Evolutionary conservation across 2,329 filamentous ascomycete genomes (phyloP).

Genomic region (Didymella keratinophila): DNA sequence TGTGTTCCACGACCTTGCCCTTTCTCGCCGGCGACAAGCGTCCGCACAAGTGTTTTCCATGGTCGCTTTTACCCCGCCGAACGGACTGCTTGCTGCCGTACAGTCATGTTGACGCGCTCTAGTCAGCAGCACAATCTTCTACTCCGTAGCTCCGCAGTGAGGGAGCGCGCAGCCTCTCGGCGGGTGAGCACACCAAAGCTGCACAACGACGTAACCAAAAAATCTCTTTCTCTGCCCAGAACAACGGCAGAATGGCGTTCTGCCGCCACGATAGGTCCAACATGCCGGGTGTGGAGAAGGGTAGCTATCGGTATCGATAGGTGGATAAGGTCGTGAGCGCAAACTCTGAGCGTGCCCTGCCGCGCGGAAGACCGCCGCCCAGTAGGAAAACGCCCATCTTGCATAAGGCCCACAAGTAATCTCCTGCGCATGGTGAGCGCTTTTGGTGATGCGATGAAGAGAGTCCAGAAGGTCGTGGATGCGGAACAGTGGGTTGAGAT

Average conservation of each 20-base stretch:
- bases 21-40: constrained; percentile 15
- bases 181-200: constrained; percentile 17
- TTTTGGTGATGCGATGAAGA: constrained; percentile 30
- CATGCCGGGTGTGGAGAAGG: constrained; percentile 35
- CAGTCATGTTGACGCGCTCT: constrained; percentile 15
- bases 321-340: constrained; percentile 42
- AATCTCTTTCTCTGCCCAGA: constrained; percentile 32
- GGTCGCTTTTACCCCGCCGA: constrained; percentile 22
- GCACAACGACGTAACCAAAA: constrained; percentile 26
- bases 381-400: constrained; percentile 28
- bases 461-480: constrained; percentile 34
- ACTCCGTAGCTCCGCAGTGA: constrained; percentile 21
- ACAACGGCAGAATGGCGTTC: constrained; percentile 10
- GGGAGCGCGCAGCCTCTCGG: constrained; percentile 25
- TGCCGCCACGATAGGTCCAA: constrained; percentile 29
- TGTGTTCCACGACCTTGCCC: constrained; percentile 22
- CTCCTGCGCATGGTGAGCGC: constrained; percentile 38
- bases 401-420: constrained; percentile 45
- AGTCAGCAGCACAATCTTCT: constrained; percentile 11
- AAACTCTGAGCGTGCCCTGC: constrained; percentile 34
- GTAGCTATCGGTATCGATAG: constrained; percentile 48
- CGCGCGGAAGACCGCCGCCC: constrained; percentile 33
- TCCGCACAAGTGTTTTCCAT: constrained; percentile 8
- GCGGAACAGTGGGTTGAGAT: constrained; percentile 24
- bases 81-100: constrained; percentile 4